A percentile compares a stretch with the other conserved stretches of the same genome.
Conservation (phyloP, 371 early-diverging fungal genomes). For the Mortierella sp. region DNA sequence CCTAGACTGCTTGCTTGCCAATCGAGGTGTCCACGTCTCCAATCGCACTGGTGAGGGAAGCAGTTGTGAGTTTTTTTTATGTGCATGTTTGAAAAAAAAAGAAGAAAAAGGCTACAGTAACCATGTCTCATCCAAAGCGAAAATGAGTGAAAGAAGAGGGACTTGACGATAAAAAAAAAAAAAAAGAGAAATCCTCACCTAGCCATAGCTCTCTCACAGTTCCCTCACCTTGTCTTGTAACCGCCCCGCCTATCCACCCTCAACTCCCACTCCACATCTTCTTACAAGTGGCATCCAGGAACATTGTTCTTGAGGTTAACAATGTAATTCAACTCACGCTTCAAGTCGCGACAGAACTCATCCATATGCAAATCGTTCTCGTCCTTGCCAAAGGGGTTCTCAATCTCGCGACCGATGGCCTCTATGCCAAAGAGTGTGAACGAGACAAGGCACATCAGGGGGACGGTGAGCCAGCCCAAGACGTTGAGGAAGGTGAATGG, state of each 20-base stretch:
- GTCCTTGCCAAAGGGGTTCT: slow-evolving; percentile 83
- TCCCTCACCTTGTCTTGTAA: no score
- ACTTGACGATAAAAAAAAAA: no score
- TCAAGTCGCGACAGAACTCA: slow-evolving; percentile 51
- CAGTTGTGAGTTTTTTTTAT: background rate
- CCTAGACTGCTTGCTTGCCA: no score
- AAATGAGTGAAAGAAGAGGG: background rate
- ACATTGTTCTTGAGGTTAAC: slow-evolving; percentile 43
- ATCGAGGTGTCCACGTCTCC: no score
- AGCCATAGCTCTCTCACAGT: background rate
- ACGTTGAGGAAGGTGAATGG: slow-evolving; percentile 70
- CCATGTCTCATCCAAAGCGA: no score
- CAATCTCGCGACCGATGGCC: slow-evolving; percentile 75
- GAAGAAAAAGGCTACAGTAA: background rate
- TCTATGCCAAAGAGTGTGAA: slow-evolving; percentile 84
- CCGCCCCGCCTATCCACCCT: background rate
- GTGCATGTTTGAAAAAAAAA: background rate
- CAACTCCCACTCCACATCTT: background rate
- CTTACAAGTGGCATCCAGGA: slow-evolving; percentile 38
- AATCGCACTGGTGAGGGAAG: background rate
- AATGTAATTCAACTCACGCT: slow-evolving; percentile 47
- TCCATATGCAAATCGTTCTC: slow-evolving; percentile 70
- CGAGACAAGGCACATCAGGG: slow-evolving; percentile 69
- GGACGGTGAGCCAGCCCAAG: slow-evolving; percentile 60
- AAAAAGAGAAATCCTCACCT: background rate